Base-by-base conservation (phyloP, 2,329 filamentous ascomycete species). In the Fusarium gaditjirri region DNA sequence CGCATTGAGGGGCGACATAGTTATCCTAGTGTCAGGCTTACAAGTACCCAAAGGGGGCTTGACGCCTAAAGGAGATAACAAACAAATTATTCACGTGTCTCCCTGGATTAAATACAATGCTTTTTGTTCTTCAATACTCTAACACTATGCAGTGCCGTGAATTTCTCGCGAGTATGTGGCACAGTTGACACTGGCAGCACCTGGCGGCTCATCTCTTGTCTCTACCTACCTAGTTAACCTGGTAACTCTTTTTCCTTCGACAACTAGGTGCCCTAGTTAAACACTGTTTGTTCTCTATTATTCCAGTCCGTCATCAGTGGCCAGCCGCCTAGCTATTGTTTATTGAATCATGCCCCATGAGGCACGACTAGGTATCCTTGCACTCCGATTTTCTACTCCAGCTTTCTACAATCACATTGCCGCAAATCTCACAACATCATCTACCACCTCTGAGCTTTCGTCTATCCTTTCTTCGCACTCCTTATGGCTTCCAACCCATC, bases 1-100 rank as follows among this genome's bases (percentile, higher is more conserved):
- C 38, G 52, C 62, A 49, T 65, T 60, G 43, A 74, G 61, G 61
- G 64, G 61, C 71, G 53, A 69, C 39, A 67, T 70, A 25, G 9
- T 29, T 36, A 72, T 75, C 67, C 68, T 70, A 74, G 59, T 50
- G 49, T 47, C 43, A 67, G 68, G 61, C 41, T 44, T 54, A 29
- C 38, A 70, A 50, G 33, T 36, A 44, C 43, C 56, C 43, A 35
- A 50, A 46, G 47, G 54, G 59, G 36, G 46, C n/a, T 36, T 38
- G 38, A 29, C 27, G 41, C 38, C 44, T 31, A 50, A 55, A 56
- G 38, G 47, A 44, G 44, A 46, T 56, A 36, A 59, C 42, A 46
- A 39, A 43, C 42, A 46, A 43, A 38, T 42, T 38, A 29, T 35
- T 61, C 54, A 65, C 38, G 42, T 36, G 44, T 42, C 36, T 23